These are phyloP conservation scores for Furculomyces boomerangus DNA, from an alignment of 371 early-diverging fungal species.

Conservation along the genomic window DNA sequence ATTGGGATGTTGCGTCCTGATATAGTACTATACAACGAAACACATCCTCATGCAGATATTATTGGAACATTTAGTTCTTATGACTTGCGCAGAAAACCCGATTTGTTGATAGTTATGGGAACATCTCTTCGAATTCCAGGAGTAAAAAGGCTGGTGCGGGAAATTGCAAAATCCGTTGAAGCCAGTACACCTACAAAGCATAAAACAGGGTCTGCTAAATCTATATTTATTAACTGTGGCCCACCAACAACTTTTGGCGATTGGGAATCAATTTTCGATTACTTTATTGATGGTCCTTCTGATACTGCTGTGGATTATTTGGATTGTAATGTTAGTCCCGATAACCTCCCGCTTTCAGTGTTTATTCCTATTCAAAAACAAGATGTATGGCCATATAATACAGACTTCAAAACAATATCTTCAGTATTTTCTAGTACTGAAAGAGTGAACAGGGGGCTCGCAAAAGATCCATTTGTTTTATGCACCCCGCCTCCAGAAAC, in stretches of 20 bases:
- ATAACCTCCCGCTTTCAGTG: not conserved
- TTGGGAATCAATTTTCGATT: constrained; percentile 23
- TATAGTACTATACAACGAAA: constrained; percentile 95
- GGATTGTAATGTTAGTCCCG: not conserved
- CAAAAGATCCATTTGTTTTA: not conserved
- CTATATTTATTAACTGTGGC: constrained; percentile 21
- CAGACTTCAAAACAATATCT: not conserved
- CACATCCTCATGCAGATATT: constrained; percentile 51
- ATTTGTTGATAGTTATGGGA: constrained; percentile 94
- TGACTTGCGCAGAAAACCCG: constrained; percentile 35
- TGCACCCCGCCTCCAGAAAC: too few relatives aligned
- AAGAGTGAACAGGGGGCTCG: not conserved
- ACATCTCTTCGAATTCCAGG: constrained; percentile 37
- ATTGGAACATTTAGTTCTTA: constrained; percentile 41
- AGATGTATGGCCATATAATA: not conserved
- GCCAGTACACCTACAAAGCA: constrained; percentile 9
- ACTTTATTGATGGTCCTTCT: constrained; percentile 14
- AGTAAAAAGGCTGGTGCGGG: constrained; percentile 20
- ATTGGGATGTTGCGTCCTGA: constrained; percentile 84
- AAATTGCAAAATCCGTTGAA: constrained; percentile 18
- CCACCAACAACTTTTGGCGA: constrained; percentile 15
- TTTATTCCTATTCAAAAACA: too few relatives aligned
- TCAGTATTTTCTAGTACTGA: not conserved
- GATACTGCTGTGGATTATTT: constrained; percentile 9
- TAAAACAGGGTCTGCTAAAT: constrained; percentile 16